Base-by-base conservation (phyloP, 2,329 filamentous ascomycete genomes). In the Paecilomyces fulvus region DNA sequence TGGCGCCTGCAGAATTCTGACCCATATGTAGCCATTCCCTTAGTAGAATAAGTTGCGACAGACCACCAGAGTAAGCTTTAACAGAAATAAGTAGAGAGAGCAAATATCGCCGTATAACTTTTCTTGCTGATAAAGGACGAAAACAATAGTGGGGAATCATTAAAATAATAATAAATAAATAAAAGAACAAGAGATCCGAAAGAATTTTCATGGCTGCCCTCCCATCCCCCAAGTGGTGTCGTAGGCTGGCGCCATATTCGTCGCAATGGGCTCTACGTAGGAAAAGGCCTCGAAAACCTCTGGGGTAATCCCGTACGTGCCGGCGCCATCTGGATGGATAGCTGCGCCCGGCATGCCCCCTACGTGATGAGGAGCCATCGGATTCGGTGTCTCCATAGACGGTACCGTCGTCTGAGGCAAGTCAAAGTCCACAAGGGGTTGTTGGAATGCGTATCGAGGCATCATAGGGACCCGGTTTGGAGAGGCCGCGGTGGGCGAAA, bases 221-320 rank as follows among this genome's bases (percentile, higher is more conserved):
- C 57, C 56, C n/a, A 43, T 43, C 57, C 55, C 55, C 67, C 63
- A 70, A 5, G 57, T 57, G 28, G 62, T 58, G 55, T 68, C 68
- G 58, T 46, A 28, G 20, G 63, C 63, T 48, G 69, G 62, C n/a
- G 68, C 61, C 66, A 75, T 73, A 60, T 70, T 76, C 33, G 73
- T 70, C 30, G 72, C 66, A n/a, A 76, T 73, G 1, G 74, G 75
- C 55, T 76, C 73, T 8, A 73, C 65, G 58, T 73, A 75, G 3
- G 73, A 76, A 56, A 77, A 76, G 9, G 74, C 74, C 56, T 76
- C 74, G 25, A 75, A 75, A 8, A 76, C 70, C 57, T 77, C 74
- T 0, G 73, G 70, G 1, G 73, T 73, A 10, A 76, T 74, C 50
- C 75, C 71, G 50, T 73, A 74, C n/a, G 68, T 63, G 3, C 64